Conservation (phyloP, 2,329 filamentous ascomycete genomes). For the Exophiala sp. region DNA sequence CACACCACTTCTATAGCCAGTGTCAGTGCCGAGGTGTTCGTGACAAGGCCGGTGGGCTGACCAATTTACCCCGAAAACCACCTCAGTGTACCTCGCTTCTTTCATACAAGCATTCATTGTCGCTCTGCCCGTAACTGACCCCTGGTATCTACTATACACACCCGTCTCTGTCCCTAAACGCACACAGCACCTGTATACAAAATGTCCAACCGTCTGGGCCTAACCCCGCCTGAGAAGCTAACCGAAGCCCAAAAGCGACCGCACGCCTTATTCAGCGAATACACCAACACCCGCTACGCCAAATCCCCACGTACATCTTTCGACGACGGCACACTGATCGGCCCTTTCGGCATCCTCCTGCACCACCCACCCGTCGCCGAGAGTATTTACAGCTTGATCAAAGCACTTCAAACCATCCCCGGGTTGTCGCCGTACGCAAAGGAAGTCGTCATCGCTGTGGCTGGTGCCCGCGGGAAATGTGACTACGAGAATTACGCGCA, state of each 20-base stretch:
- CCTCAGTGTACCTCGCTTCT: too few relatives aligned
- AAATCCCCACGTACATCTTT: neutral
- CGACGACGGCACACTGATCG: constrained; percentile 4
- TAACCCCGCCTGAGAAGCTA: neutral
- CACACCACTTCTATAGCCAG: too few relatives aligned
- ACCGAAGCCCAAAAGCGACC: neutral
- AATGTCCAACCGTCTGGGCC: constrained; percentile 5
- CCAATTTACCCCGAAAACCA: too few relatives aligned
- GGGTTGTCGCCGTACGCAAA: constrained; percentile 5
- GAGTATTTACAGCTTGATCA: neutral
- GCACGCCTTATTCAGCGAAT: constrained; percentile 1
- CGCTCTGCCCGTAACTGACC: too few relatives aligned
- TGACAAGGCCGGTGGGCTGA: too few relatives aligned
- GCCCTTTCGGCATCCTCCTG: constrained; percentile 3
- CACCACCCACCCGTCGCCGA: constrained; percentile 4
- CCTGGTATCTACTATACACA: too few relatives aligned
- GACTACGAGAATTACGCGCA: constrained; percentile 9
- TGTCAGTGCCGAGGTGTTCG: too few relatives aligned
- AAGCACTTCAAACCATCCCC: neutral
- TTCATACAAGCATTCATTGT: too few relatives aligned
- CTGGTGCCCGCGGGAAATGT: constrained; percentile 2
- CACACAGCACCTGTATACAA: too few relatives aligned
- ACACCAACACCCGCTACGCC: neutral
- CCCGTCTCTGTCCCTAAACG: too few relatives aligned
- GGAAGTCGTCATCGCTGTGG: constrained; percentile 7